Conservation (phyloP, 2,329 filamentous ascomycete species). For the Diaporthe amygdali region DNA sequence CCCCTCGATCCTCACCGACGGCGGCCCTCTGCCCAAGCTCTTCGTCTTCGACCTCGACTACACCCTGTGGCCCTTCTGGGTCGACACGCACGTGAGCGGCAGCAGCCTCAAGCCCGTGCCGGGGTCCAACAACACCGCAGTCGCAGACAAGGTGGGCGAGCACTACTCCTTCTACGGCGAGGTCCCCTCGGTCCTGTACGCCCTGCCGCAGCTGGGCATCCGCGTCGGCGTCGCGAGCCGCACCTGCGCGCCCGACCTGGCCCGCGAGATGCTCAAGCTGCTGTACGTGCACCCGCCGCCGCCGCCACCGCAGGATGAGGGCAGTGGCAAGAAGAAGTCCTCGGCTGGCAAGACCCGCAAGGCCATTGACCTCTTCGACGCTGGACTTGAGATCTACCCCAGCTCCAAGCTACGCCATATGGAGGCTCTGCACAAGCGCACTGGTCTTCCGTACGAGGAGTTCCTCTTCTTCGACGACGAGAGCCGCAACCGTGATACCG, state of each 20-base stretch:
- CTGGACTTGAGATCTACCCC: conserved; percentile 71
- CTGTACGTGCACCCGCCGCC: conserved; percentile 60
- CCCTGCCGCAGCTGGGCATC: conserved; percentile 54
- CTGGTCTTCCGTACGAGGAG: conserved; percentile 75
- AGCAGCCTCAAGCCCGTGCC: conserved; percentile 66
- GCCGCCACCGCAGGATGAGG: conserved; percentile 27
- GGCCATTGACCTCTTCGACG: conserved; percentile 66
- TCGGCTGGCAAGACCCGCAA: conserved; percentile 41
- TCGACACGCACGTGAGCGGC: conserved; percentile 83
- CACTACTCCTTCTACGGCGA: conserved; percentile 73
- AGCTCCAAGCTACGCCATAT: conserved; percentile 88
- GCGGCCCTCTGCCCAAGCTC: conserved; percentile 77
- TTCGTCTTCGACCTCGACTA: conserved; percentile 97
- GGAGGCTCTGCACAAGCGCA: conserved; percentile 71
- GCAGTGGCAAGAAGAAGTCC: conserved; percentile 26
- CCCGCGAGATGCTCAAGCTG: conserved; percentile 78
- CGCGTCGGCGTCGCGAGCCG: conserved; percentile 78
- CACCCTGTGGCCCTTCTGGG: conserved; percentile 99
- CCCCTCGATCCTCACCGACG: conserved; percentile 51
- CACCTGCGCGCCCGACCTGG: conserved; percentile 80
- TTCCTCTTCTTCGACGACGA: conserved; percentile 99
- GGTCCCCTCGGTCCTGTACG: conserved; percentile 69
- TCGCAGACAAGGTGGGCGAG: conserved; percentile 65
- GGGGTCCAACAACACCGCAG: conserved; percentile 41
- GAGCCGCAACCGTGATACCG: conserved; percentile 82